These are phyloP conservation scores for Choricystis sp. DNA, from an alignment of 139 green algal genomes.

Conservation along the genomic window DNA sequence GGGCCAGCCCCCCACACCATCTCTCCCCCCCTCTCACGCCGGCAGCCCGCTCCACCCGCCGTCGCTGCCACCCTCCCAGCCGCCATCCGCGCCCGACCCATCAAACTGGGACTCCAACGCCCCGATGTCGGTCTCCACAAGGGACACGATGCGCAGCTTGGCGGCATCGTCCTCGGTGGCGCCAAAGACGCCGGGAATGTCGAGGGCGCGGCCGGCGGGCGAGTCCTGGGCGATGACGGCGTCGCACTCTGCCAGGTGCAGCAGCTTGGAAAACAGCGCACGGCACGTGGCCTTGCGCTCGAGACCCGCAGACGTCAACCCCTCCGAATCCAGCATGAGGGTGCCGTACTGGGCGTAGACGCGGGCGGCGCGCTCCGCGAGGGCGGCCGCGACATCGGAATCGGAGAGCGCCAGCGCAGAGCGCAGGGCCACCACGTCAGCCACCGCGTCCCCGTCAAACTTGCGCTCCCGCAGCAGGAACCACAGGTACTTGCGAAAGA, in stretches of 20 bases:
- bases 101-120: not conserved
- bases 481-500: slow-evolving; percentile 97
- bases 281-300: slow-evolving; percentile 70
- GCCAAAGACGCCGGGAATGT: slow-evolving; percentile 63
- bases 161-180: slow-evolving; percentile 35
- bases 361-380: slow-evolving; percentile 60
- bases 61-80: too few relatives aligned
- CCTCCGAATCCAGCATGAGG: slow-evolving; percentile 63
- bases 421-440: slow-evolving; percentile 79
- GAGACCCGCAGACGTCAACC: slow-evolving; percentile 45
- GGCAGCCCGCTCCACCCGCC: not conserved
- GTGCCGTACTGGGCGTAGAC: slow-evolving; percentile 78
- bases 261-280: slow-evolving; percentile 82
- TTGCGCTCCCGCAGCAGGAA: slow-evolving; percentile 81
- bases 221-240: slow-evolving; percentile 40
- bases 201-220: slow-evolving; percentile 22
- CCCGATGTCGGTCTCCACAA: not conserved
- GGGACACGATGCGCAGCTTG: not conserved
- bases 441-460: slow-evolving; percentile 76
- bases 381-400: slow-evolving; percentile 33
- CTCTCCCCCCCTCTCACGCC: not conserved
- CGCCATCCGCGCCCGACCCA: not conserved
- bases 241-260: slow-evolving; percentile 72
- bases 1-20: not conserved
- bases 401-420: slow-evolving; percentile 37